Evolutionary conservation across 148 eudicot species (phyloP).

Genomic region (Camellia lanceoleosa): DNA sequence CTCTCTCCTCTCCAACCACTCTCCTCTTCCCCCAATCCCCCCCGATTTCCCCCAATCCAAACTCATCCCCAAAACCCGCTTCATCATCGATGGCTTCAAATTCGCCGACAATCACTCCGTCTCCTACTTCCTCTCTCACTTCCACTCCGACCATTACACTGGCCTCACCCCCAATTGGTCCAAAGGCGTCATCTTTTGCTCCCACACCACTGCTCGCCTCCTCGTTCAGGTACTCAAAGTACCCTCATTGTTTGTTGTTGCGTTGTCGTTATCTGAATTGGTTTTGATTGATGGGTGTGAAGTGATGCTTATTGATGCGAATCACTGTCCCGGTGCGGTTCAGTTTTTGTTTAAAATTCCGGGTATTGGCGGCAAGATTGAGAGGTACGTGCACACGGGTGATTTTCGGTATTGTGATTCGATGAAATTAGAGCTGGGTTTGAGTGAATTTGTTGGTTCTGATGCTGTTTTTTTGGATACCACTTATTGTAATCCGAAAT

Average conservation of each 20-base stretch:
- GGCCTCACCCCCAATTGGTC: slow-evolving; percentile 73
- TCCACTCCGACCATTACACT: slow-evolving; percentile 92
- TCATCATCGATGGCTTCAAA: slow-evolving; percentile 79
- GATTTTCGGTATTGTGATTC: slow-evolving; percentile 70
- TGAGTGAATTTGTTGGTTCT: slow-evolving; percentile 67
- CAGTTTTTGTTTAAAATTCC: slow-evolving; percentile 74
- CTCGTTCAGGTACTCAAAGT: slow-evolving; percentile 46
- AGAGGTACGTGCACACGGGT: slow-evolving; percentile 92
- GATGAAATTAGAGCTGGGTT: slow-evolving; percentile 48
- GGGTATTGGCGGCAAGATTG: slow-evolving; percentile 31
- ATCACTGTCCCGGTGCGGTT: slow-evolving; percentile 98
- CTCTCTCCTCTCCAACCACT: slow-evolving; percentile 19
- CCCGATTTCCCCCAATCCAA: slow-evolving; percentile 61
- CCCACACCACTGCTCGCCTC: slow-evolving; percentile 57
- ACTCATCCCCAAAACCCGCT: slow-evolving; percentile 78
- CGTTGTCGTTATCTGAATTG: slow-evolving; percentile 36
- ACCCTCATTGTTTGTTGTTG: slow-evolving; percentile 27
- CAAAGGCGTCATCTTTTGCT: slow-evolving; percentile 72
- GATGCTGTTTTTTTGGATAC: slow-evolving; percentile 89
- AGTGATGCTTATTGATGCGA: slow-evolving; percentile 72
- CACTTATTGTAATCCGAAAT: slow-evolving; percentile 90
- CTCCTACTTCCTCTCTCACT: slow-evolving; percentile 90
- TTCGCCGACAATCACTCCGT: slow-evolving; percentile 59
- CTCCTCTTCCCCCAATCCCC: slow-evolving; percentile 54
- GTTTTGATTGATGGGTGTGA: slow-evolving; percentile 65